Evolutionary conservation across 2,329 filamentous ascomycete genomes (phyloP).

Genomic region (Pseudogymnoascus sp.): DNA sequence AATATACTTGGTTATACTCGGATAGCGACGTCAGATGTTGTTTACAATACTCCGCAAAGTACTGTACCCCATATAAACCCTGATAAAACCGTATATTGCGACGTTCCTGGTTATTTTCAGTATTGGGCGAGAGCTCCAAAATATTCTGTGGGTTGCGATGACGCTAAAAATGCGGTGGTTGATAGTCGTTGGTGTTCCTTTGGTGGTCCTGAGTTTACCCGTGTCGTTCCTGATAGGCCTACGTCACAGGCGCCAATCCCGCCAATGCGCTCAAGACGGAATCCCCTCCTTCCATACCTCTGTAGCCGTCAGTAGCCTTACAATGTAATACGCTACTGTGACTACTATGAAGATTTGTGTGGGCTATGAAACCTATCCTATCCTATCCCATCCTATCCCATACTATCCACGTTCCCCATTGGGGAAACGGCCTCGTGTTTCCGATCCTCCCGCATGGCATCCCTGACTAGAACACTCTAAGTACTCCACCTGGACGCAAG

Average conservation of each 20-base stretch:
- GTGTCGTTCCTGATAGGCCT: slow-evolving; percentile 1
- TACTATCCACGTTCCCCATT: neutral
- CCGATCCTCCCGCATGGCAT: slow-evolving; percentile 6
- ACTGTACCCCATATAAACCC: neutral
- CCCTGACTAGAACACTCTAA: neutral
- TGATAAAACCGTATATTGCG: neutral
- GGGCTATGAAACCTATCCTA: neutral
- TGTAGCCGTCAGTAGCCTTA: neutral
- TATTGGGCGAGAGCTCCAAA: slow-evolving; percentile 2
- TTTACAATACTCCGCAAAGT: neutral
- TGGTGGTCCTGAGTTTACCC: neutral
- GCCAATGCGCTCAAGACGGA: neutral
- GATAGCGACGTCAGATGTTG: neutral
- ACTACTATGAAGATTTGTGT: neutral
- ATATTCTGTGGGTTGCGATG: neutral
- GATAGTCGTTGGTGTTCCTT: neutral
- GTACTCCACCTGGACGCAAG: slow-evolving; percentile 4
- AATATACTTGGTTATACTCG: neutral
- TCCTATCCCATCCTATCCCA: neutral
- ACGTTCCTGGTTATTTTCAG: neutral
- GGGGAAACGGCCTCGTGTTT: neutral
- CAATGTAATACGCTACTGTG: neutral
- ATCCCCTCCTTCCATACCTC: neutral
- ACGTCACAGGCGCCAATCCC: neutral
- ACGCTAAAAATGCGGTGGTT: neutral